These are phyloP conservation scores for Nemania sp. DNA, from an alignment of 2,329 filamentous ascomycete genomes.

Conservation along the genomic window DNA sequence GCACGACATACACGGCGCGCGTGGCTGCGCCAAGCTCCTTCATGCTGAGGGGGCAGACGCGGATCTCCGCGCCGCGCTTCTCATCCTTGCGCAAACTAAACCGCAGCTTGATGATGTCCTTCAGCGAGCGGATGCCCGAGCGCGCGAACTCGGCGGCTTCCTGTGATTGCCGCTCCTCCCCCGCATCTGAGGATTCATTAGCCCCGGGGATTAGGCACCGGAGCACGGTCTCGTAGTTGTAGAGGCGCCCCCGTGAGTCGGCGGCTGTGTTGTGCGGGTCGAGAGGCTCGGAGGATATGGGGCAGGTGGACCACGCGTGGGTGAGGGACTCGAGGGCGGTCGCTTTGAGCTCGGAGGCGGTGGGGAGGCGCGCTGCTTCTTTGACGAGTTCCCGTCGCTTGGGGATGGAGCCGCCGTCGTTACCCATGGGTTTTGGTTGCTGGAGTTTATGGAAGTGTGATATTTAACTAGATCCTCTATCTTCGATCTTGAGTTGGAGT, in stretches of 20 bases:
- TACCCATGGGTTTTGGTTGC: slow-evolving; percentile 75
- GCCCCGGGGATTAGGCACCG: slow-evolving; percentile 68
- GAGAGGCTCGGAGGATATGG: slow-evolving; percentile 83
- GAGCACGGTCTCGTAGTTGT: slow-evolving; percentile 94
- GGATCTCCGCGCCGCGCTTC: slow-evolving; percentile 63
- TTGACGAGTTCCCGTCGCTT: slow-evolving; percentile 96
- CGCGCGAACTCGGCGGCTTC: slow-evolving; percentile 57
- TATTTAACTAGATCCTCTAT: no score
- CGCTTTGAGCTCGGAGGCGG: slow-evolving; percentile 88
- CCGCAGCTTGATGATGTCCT: slow-evolving; percentile 88
- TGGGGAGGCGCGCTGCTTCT: slow-evolving; percentile 85
- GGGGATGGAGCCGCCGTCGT: slow-evolving; percentile 96
- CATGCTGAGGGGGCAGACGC: slow-evolving; percentile 87
- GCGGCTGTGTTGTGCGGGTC: slow-evolving; percentile 80
- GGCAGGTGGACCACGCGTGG: slow-evolving; percentile 89
- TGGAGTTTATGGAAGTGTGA: not conserved
- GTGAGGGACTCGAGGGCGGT: slow-evolving; percentile 85
- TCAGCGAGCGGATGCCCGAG: slow-evolving; percentile 79
- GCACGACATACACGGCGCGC: slow-evolving; percentile 89
- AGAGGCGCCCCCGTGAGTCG: slow-evolving; percentile 84
- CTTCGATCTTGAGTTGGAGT: no score
- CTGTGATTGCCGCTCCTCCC: slow-evolving; percentile 28
- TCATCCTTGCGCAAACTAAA: slow-evolving; percentile 59
- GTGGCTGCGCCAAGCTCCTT: slow-evolving; percentile 84
- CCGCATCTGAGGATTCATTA: slow-evolving; percentile 55